phyloP scores from a whole-genome alignment of 352 stramenopile species.

The Pilasporangium apinafurcum region DNA sequence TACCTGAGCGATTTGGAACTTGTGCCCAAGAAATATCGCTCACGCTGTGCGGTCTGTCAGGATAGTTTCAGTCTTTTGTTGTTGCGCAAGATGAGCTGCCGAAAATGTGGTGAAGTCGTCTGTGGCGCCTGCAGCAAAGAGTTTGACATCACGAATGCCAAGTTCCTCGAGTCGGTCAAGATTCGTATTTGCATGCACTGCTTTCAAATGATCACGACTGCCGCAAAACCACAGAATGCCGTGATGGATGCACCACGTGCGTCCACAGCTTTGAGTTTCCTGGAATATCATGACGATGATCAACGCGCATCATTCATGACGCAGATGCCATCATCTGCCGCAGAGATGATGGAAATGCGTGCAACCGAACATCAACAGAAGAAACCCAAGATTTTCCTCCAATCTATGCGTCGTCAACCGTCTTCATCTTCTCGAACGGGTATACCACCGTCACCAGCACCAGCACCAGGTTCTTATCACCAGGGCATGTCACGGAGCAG shows the following conservation, averaged over 20 bases:
- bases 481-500: slow-evolving; percentile 11
- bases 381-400: slow-evolving; percentile 60
- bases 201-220: slow-evolving; percentile 75
- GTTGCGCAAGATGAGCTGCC: slow-evolving; percentile 79
- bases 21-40: slow-evolving; percentile 75
- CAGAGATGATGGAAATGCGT: slow-evolving; percentile 3
- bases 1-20: slow-evolving; percentile 80
- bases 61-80: slow-evolving; percentile 82
- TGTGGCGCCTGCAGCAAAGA: slow-evolving; percentile 83
- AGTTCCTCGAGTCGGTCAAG: slow-evolving; percentile 57
- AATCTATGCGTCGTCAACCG: slow-evolving; percentile 46
- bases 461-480: slow-evolving; percentile 7
- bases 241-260: slow-evolving; percentile 43
- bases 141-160: slow-evolving; percentile 61
- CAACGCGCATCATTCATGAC: slow-evolving; percentile 54
- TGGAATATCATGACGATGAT: slow-evolving; percentile 65
- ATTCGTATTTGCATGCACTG: slow-evolving; percentile 84
- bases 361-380: slow-evolving; percentile 11
- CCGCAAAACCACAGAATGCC: slow-evolving; percentile 34
- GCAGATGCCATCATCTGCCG: slow-evolving; percentile 17
- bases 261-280: slow-evolving; percentile 51
- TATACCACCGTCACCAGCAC: slow-evolving; percentile 15
- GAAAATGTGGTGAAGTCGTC: slow-evolving; percentile 84
- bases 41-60: slow-evolving; percentile 65
- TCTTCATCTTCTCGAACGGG: slow-evolving; percentile 13